A percentile compares a stretch with the other conserved stretches of the same genome.
Evolutionary conservation across 2,329 filamentous ascomycete species (phyloP).

Genomic region (Colletotrichum coccodes): DNA sequence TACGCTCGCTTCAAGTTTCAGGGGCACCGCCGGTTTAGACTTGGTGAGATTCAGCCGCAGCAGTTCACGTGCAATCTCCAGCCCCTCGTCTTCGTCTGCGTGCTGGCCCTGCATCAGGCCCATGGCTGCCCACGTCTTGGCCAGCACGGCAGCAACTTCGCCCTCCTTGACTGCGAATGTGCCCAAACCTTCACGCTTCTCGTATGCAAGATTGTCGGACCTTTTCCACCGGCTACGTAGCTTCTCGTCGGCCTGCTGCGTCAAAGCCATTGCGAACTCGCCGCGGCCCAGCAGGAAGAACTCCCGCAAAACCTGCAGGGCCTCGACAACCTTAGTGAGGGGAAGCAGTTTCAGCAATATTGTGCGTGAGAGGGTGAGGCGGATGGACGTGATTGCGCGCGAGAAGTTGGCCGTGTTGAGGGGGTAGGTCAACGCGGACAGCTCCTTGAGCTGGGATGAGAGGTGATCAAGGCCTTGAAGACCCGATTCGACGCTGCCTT

Average conservation of each 20-base stretch:
- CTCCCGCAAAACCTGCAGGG: constrained; percentile 80
- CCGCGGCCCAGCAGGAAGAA: constrained; percentile 90
- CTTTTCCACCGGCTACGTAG: constrained; percentile 78
- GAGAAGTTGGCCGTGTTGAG: constrained; percentile 78
- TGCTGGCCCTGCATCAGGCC: constrained; percentile 77
- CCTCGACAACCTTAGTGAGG: constrained; percentile 78
- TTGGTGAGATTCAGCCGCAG: constrained; percentile 74
- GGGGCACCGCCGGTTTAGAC: constrained; percentile 49
- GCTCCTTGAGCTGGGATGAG: constrained; percentile 73
- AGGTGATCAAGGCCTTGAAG: constrained; percentile 68
- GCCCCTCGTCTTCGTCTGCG: constrained; percentile 82
- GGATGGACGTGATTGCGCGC: constrained; percentile 78
- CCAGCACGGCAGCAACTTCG: constrained; percentile 81
- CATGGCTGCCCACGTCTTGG: constrained; percentile 82
- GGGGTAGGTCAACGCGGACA: constrained; percentile 77
- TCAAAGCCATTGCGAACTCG: constrained; percentile 90
- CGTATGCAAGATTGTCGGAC: constrained; percentile 66
- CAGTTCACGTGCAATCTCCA: constrained; percentile 84
- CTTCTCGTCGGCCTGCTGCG: constrained; percentile 85
- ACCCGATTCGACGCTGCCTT: constrained; percentile 55
- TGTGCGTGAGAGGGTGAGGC: constrained; percentile 84
- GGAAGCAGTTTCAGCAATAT: constrained; percentile 86
- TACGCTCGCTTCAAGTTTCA: constrained; percentile 48
- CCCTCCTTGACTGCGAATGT: constrained; percentile 83
- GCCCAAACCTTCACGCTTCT: constrained; percentile 67